Evolutionary conservation across 768 basidiomycete genomes (phyloP).

Genomic region (Podaxis carcinomalis): DNA sequence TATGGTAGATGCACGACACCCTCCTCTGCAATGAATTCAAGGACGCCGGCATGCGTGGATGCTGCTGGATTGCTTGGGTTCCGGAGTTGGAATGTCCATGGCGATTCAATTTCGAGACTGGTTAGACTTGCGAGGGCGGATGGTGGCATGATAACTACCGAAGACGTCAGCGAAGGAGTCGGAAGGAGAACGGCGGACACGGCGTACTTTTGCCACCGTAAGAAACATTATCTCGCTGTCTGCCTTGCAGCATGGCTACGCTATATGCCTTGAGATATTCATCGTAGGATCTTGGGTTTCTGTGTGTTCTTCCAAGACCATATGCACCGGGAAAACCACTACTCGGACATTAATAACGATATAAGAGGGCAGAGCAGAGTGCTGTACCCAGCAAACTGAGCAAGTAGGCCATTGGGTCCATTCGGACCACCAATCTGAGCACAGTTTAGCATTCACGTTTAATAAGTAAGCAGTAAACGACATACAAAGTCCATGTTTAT

Average conservation of each 20-base stretch:
- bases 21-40: slow-evolving; percentile 98
- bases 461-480: slow-evolving; percentile 2
- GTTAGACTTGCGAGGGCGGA: slow-evolving; percentile 89
- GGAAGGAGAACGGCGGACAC: slow-evolving; percentile 3
- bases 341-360: slow-evolving; percentile 12
- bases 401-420: slow-evolving; percentile 59
- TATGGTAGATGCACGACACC: slow-evolving; percentile 93
- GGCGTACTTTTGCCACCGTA: slow-evolving; percentile 92
- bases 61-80: slow-evolving; percentile 83
- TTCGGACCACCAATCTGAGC: slow-evolving; percentile 38
- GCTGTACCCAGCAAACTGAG: slow-evolving; percentile 59
- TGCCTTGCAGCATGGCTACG: slow-evolving; percentile 87
- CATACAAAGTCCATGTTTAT: slow-evolving; percentile 43
- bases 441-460: slow-evolving; percentile 7
- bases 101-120: slow-evolving; percentile 80
- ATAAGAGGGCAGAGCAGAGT: slow-evolving; percentile 5
- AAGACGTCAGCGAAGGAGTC: slow-evolving; percentile 10
- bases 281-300: slow-evolving; percentile 77
- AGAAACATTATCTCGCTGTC: slow-evolving; percentile 84
- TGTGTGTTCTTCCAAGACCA: slow-evolving; percentile 36
- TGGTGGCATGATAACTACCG: slow-evolving; percentile 94
- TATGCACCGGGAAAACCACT: slow-evolving; percentile 55
- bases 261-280: slow-evolving; percentile 95
- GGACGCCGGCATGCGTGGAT: slow-evolving; percentile 93
- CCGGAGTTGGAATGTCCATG: slow-evolving; percentile 95